Evolutionary conservation across 306 rosid genomes (phyloP), one percentile per base, ranked within the genome.

Genomic region (Lotus japonicus): DNA sequence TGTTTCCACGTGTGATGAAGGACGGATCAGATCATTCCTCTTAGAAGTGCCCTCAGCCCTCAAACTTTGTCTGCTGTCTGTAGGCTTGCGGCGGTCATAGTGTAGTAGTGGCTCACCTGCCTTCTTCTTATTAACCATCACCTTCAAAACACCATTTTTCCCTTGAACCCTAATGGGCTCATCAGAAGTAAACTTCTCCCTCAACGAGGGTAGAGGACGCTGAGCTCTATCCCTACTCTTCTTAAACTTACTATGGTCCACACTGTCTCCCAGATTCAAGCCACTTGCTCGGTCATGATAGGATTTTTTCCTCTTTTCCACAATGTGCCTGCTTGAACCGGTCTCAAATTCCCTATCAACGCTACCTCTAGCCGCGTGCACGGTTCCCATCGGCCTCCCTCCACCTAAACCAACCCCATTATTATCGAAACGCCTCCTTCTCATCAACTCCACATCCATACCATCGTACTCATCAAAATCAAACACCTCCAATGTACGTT

Each of bases 151-250:
- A 50, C 99, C 99, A 85, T 85, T 94, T 77, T 87, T 88, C 38
- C 99, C 99, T 83, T 94, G 99, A 78, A 90, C 84, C 85, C 97
- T 84, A 50, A 94, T 90, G 76, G 96, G 74, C 66, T 85, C 89
- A 41, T 86, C 90, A 1, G 92, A 69, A 70, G 74, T 83, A 21
- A 88, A 82, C 80, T 86, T 88, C 44, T 84, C 90, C 81, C 83
- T 87, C 62, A 57, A 70, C 31, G 79, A 54, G n/a, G 84, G 62
- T 6, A 9, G 56, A 50, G 82, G 79, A 4, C 42, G 54, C 52
- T 66, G 84, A 82, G 78, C 57, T 70, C 82, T 88, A 17, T 83
- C 90, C 44, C 82, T 66, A 59, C 72, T 76, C 53, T 68, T 57
- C 70, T 81, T 85, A 56, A 78, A 71, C 73, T 82, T 80, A 41